phyloP scores from a whole-genome alignment of 768 basidiomycete genomes.

The Inosperma sp. region DNA sequence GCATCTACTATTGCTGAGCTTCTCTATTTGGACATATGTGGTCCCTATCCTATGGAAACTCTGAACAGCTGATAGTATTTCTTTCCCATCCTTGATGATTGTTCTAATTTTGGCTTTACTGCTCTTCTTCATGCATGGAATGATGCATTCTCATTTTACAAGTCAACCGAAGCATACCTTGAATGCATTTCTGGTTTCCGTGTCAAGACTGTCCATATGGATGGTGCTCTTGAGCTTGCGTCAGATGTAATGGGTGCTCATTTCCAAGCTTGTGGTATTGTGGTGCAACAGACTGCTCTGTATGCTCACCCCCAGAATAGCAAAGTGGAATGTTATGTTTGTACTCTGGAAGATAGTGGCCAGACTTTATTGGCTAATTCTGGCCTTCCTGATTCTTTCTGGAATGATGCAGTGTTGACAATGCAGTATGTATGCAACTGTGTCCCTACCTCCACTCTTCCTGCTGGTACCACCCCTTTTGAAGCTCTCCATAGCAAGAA shows the following conservation, averaged over 20 bases:
- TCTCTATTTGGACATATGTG: conserved; percentile 25
- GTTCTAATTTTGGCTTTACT: conserved; percentile 15
- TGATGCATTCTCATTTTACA: conserved; percentile 10
- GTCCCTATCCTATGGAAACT: conserved; percentile 19
- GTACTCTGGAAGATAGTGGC: no score
- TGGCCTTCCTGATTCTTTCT: no score
- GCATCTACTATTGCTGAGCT: conserved; percentile 15
- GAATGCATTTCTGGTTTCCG: conserved; percentile 8
- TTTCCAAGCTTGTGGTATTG: conserved; percentile 18
- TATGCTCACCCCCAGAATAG: conserved; percentile 34
- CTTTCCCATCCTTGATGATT: conserved; percentile 18
- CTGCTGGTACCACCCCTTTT: no score
- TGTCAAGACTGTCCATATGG: conserved; percentile 12
- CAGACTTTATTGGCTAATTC: no score
- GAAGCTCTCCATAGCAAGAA: no score
- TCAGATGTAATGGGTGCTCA: conserved; percentile 7
- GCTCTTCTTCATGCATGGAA: conserved; percentile 2
- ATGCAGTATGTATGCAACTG: no score
- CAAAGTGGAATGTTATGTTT: conserved; percentile 26
- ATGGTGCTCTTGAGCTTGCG: conserved; percentile 17
- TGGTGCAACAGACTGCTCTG: conserved; percentile 19
- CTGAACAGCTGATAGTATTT: conserved; percentile 17
- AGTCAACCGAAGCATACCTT: not conserved
- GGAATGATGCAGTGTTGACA: no score
- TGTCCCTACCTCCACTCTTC: no score